Conservation (phyloP, 2,329 filamentous ascomycete genomes). For the Phyllosticta paracitricarpa region DNA sequence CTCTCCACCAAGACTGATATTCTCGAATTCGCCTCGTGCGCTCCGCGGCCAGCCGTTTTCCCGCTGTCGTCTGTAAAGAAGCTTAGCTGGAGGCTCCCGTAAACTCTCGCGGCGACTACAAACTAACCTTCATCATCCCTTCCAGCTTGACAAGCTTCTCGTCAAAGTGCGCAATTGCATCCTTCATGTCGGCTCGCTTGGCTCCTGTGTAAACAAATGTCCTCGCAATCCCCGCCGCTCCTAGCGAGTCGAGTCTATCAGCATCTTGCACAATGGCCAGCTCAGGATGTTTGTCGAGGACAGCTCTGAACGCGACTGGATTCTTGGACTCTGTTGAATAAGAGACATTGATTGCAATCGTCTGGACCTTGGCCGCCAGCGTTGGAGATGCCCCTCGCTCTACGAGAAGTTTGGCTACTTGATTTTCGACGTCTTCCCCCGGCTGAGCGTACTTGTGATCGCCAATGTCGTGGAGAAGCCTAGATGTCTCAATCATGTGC, state of each 20-base stretch:
- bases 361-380: slow-evolving; percentile 58
- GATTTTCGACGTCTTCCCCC: slow-evolving; percentile 46
- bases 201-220: slow-evolving; percentile 69
- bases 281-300: slow-evolving; percentile 61
- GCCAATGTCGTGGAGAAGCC: slow-evolving; percentile 74
- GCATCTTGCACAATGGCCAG: slow-evolving; percentile 84
- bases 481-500: slow-evolving; percentile 15
- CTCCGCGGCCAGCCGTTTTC: neutral
- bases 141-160: slow-evolving; percentile 25
- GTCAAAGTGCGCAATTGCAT: slow-evolving; percentile 25
- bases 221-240: slow-evolving; percentile 72
- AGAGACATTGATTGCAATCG: slow-evolving; percentile 65
- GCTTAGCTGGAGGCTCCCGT: neutral
- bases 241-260: slow-evolving; percentile 83
- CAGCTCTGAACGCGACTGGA: slow-evolving; percentile 46
- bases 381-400: slow-evolving; percentile 45
- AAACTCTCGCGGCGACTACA: neutral
- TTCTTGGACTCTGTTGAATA: slow-evolving; percentile 65
- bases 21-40: slow-evolving; percentile 9
- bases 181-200: slow-evolving; percentile 28
- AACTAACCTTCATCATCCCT: slow-evolving; percentile 21
- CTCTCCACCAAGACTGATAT: slow-evolving; percentile 11
- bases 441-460: slow-evolving; percentile 65
- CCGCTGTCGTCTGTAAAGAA: slow-evolving; percentile 1
- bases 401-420: slow-evolving; percentile 47